Evolutionary conservation across 2,329 filamentous ascomycete genomes (phyloP).

Genomic region (Ceratocystis lukuohia): DNA sequence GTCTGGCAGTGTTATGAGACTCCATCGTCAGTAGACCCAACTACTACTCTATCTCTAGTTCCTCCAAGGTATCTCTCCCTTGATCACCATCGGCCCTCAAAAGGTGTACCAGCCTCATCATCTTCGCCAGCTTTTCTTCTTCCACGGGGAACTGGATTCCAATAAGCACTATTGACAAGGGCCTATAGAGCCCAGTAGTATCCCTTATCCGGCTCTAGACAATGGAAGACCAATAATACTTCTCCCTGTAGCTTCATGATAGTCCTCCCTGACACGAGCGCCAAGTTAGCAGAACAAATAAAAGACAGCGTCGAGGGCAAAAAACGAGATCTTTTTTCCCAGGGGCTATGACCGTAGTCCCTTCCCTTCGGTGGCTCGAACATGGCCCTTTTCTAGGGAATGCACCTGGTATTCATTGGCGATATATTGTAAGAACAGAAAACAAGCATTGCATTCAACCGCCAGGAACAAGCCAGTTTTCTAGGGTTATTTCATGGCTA

Average conservation of each 20-base stretch:
- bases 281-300: not conserved
- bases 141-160: not conserved
- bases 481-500: not conserved
- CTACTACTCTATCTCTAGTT: not conserved
- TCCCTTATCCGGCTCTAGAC: not conserved
- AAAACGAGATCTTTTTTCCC: not conserved
- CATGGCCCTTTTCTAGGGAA: not conserved
- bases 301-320: not conserved
- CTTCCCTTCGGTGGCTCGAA: not conserved
- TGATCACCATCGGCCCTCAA: not conserved
- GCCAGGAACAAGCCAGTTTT: not conserved
- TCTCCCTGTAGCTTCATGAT: not conserved
- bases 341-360: not conserved
- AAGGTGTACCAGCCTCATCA: not conserved
- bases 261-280: not conserved
- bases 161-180: not conserved
- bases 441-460: not conserved
- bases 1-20: not conserved
- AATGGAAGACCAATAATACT: constrained; percentile 3
- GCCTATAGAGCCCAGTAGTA: not conserved
- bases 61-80: not conserved
- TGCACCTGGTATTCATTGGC: not conserved
- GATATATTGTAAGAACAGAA: not conserved
- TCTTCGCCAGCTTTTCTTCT: not conserved
- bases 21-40: not conserved